These are phyloP conservation scores for Candida dendrica DNA, from an alignment of 805 yeast genomes.

Conservation along the genomic window DNA sequence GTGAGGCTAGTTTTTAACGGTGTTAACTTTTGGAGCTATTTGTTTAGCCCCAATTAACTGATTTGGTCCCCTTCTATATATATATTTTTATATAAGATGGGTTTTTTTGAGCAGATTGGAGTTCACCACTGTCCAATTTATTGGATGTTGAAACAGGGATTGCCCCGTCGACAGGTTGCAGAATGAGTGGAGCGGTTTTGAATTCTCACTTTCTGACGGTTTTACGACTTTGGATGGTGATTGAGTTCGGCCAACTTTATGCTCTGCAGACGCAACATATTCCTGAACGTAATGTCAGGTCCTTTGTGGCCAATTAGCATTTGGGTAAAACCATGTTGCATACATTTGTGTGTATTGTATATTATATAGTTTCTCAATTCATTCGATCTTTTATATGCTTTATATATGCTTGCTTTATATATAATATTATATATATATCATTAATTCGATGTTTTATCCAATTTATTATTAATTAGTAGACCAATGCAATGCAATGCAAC, in stretches of 20 bases:
- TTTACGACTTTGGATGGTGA: constrained; percentile 4
- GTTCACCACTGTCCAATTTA: neutral
- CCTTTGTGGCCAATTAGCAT: constrained; percentile 81
- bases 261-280: constrained; percentile 78
- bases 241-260: constrained; percentile 36
- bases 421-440: neutral
- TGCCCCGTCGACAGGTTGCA: constrained; percentile 98
- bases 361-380: too few relatives aligned
- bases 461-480: too few relatives aligned
- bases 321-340: constrained; percentile 99
- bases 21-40: constrained; percentile 15
- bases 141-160: constrained; percentile 55
- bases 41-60: too few relatives aligned
- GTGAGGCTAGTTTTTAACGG: constrained; percentile 26
- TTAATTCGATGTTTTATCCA: too few relatives aligned
- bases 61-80: constrained; percentile 16
- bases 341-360: constrained; percentile 42
- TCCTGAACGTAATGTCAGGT: constrained; percentile 98
- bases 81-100: too few relatives aligned
- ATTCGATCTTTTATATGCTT: too few relatives aligned
- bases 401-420: neutral
- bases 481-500: neutral
- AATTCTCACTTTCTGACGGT: constrained; percentile 36
- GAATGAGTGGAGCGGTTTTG: constrained; percentile 60
- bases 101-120: constrained; percentile 47